Evolutionary conservation across 2,329 filamentous ascomycete genomes (phyloP), one percentile per base, ranked within the genome.

Genomic region (Aspergillus sp.): DNA sequence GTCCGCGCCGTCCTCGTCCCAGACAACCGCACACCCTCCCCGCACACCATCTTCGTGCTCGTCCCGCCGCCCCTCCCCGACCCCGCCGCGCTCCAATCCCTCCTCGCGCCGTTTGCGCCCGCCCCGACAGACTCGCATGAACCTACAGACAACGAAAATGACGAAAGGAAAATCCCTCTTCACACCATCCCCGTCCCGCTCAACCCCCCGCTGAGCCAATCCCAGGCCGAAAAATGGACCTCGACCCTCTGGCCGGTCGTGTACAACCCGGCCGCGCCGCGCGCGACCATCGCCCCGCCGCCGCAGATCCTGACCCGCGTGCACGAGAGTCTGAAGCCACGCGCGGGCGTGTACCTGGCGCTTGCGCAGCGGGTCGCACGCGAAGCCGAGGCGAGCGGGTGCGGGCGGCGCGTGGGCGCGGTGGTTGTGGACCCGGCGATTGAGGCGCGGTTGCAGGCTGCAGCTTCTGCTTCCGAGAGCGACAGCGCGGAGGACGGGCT

Each of bases 341-440:
- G 62, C 5, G 71, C 73, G 19, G 72, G 72, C 0, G 57, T 62
- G 19, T 78, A 75, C 41, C 58, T 78, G 14, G 61, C 69, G 6
- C 61, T 78, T 1, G 75, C 76, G 7, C 61, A 62, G 32, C 58
- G 63, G 31, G 66, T 76, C 25, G 76, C 73, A 1, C 52, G 62
- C 4, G 73, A 77, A 59, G 67, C 73, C 20, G 60, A 67, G 38
- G 49, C 63, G 43, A 65, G 64, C 1, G 69, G 71, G 6, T 65
- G 65, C 21, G 76, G 76, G 17, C 68, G 74, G 14, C 57, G 62
- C 0, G 65, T 77, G 3, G 76, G 75, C 23, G 75, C 73, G 6
- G 76, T 78, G 11, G 67, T 77, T 17, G 76, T 77, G 20, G 75
- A 78, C 52, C 71, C 73, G 0, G 60, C 63, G n/a, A 67, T 73